Percentiles rank a stretch among this genome's conserved stretches.
These are phyloP conservation scores for Symbiodinium pilosum DNA, from an alignment of 73 alveolate genomes.

Conservation along the genomic window DNA sequence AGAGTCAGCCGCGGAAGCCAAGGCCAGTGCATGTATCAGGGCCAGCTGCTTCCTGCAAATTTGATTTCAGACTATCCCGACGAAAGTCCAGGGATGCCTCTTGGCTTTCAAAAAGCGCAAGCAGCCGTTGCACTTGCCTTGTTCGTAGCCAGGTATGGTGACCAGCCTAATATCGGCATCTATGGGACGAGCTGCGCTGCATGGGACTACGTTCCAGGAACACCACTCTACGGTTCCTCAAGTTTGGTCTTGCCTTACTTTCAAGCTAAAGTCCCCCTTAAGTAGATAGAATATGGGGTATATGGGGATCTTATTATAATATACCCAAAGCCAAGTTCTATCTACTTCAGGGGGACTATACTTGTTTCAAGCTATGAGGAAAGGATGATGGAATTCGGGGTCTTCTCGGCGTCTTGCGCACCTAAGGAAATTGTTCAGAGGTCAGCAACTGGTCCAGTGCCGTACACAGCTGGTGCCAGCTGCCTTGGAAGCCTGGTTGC, in stretches of 20 bases:
- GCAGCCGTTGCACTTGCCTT: neutral
- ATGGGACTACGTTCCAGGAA: slow-evolving; percentile 50
- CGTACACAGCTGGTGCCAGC: neutral
- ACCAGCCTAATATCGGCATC: slow-evolving; percentile 2
- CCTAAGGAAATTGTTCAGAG: neutral
- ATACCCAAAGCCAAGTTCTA: too few relatives aligned
- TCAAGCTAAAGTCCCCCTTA: too few relatives aligned
- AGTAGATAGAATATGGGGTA: too few relatives aligned
- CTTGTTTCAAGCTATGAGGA: too few relatives aligned
- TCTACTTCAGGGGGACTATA: too few relatives aligned
- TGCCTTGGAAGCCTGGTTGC: neutral
- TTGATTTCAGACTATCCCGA: slow-evolving; percentile 20
- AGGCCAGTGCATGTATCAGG: slow-evolving; percentile 48
- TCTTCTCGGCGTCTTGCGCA: neutral
- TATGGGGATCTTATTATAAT: too few relatives aligned
- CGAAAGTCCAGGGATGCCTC: slow-evolving; percentile 49
- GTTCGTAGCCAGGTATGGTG: neutral
- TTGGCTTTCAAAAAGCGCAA: neutral
- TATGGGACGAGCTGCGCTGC: slow-evolving; percentile 85
- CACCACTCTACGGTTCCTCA: slow-evolving; percentile 12
- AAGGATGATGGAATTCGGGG: neutral
- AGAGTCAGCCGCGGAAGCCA: neutral
- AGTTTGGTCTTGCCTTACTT: too few relatives aligned
- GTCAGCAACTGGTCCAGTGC: neutral
- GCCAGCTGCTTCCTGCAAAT: neutral